phyloP scores from a whole-genome alignment of 2,329 filamentous ascomycete genomes.

The Phyllosticta citriasiana region DNA sequence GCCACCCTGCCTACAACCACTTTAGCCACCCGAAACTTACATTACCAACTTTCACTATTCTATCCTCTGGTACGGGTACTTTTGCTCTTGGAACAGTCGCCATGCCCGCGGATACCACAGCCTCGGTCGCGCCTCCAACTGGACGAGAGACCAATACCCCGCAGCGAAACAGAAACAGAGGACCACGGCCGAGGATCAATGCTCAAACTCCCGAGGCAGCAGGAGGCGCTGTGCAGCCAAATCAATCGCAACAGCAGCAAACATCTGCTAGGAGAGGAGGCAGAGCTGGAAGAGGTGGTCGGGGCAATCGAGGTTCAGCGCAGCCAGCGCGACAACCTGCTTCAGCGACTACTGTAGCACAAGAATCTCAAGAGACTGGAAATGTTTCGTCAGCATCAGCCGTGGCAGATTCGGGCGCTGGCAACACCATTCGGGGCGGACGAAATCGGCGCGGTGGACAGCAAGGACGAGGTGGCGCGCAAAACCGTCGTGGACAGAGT shows the following conservation, averaged over 20 bases:
- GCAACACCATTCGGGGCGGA: slow-evolving; percentile 19
- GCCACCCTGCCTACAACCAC: not conserved
- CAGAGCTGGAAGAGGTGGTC: slow-evolving; percentile 3
- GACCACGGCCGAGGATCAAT: not conserved
- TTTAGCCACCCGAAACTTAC: too few species aligned
- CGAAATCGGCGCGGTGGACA: slow-evolving; percentile 8
- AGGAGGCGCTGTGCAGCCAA: not conserved
- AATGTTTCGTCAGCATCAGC: not conserved
- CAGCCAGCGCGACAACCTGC: slow-evolving; percentile 1
- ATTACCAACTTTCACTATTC: not conserved
- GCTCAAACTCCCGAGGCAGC: not conserved
- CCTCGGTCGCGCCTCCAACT: not conserved
- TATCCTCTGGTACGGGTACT: not conserved
- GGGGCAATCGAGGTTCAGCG: not conserved
- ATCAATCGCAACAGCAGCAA: not conserved
- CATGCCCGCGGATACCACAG: slow-evolving; percentile 1
- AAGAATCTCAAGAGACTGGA: not conserved
- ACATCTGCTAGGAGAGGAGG: not conserved
- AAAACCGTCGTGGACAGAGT: not conserved
- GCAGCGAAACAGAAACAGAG: not conserved
- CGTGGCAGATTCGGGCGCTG: not conserved
- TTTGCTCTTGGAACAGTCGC: not conserved
- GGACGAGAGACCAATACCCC: slow-evolving; percentile 1
- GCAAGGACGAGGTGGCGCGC: not conserved
- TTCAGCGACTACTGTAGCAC: not conserved